A percentile compares a stretch with the other conserved stretches of the same genome.
Evolutionary conservation across 352 stramenopile genomes (phyloP).

Genomic region (Phytopythium litorale): DNA sequence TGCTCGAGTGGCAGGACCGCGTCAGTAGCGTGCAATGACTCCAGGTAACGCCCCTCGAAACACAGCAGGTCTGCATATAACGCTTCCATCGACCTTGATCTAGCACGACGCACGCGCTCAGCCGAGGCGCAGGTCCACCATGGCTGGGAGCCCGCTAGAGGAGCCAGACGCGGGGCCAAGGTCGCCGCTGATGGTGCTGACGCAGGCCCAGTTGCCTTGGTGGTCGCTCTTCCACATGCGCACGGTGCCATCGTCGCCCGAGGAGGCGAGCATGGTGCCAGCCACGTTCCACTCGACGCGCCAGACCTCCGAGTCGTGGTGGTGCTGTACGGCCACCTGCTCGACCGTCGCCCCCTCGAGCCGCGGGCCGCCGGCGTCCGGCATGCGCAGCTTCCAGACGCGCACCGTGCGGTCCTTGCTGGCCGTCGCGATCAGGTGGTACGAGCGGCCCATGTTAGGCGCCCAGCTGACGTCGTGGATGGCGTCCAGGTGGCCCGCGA

Average conservation of each 20-base stretch:
- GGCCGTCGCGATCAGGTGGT: slow-evolving; percentile 92
- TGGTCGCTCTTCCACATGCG: slow-evolving; percentile 95
- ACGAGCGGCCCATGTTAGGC: slow-evolving; percentile 92
- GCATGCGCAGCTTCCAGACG: slow-evolving; percentile 83
- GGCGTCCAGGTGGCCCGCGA: slow-evolving; percentile 81
- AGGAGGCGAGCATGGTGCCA: slow-evolving; percentile 93
- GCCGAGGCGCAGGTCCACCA: slow-evolving; percentile 20
- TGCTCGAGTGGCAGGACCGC: slow-evolving; percentile 49
- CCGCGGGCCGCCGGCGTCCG: slow-evolving; percentile 54
- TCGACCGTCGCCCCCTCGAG: slow-evolving; percentile 46
- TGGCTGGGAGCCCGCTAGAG: slow-evolving; percentile 11
- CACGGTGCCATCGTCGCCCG: slow-evolving; percentile 93
- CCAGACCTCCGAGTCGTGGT: slow-evolving; percentile 92
- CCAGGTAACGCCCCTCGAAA: background rate
- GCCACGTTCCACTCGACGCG: slow-evolving; percentile 97
- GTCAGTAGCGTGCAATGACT: slow-evolving; percentile 19
- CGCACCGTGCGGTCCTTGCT: slow-evolving; percentile 90
- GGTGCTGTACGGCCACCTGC: slow-evolving; percentile 72
- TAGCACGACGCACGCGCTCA: background rate
- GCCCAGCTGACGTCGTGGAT: slow-evolving; percentile 97
- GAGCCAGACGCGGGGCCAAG: slow-evolving; percentile 19
- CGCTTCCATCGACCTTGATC: too few relatives aligned
- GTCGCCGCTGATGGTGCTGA: slow-evolving; percentile 84
- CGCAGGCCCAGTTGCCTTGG: slow-evolving; percentile 89
- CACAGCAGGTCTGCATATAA: too few relatives aligned